These are phyloP conservation scores for Lasiosphaeria hispida DNA, from an alignment of 495 filamentous ascomycete genomes.

Conservation along the genomic window DNA sequence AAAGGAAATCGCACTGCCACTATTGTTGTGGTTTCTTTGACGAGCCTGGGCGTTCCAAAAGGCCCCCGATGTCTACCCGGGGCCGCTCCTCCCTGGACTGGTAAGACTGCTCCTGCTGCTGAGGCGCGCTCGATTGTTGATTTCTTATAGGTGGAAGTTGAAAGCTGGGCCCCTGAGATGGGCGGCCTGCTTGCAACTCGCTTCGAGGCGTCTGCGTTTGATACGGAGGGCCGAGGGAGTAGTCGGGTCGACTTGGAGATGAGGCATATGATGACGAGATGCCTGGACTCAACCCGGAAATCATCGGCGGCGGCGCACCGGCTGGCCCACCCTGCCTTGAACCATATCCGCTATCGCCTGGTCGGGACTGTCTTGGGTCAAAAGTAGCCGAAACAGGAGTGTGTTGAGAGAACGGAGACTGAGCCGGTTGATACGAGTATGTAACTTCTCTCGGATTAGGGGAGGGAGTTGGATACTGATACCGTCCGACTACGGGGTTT, in stretches of 20 bases:
- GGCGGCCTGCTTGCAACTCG: slow-evolving; percentile 35
- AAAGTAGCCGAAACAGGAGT: slow-evolving; percentile 44
- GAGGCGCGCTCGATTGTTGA: slow-evolving; percentile 34
- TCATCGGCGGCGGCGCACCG: slow-evolving; percentile 31
- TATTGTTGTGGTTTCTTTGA: slow-evolving; percentile 19
- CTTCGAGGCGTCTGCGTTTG: slow-evolving; percentile 47
- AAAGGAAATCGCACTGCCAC: background rate
- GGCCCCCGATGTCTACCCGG: slow-evolving; percentile 54
- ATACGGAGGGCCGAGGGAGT: slow-evolving; percentile 37
- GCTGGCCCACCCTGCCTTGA: slow-evolving; percentile 30
- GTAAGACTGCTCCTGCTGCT: slow-evolving; percentile 27
- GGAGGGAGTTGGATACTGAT: slow-evolving; percentile 44
- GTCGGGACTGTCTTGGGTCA: slow-evolving; percentile 37
- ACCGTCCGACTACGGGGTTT: slow-evolving; percentile 29
- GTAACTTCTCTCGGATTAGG: slow-evolving; percentile 46
- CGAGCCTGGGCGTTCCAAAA: slow-evolving; percentile 47
- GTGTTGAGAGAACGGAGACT: slow-evolving; percentile 40
- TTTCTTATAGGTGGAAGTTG: slow-evolving; percentile 53
- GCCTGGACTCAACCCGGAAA: slow-evolving; percentile 29
- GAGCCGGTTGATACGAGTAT: slow-evolving; percentile 43
- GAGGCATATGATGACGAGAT: slow-evolving; percentile 36
- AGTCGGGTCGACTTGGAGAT: slow-evolving; percentile 40
- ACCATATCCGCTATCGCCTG: slow-evolving; percentile 36
- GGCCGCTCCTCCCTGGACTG: slow-evolving; percentile 44
- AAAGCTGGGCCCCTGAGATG: slow-evolving; percentile 41